Evolutionary conservation across 306 rosid species (phyloP).

Genomic region (Rosa persica): DNA sequence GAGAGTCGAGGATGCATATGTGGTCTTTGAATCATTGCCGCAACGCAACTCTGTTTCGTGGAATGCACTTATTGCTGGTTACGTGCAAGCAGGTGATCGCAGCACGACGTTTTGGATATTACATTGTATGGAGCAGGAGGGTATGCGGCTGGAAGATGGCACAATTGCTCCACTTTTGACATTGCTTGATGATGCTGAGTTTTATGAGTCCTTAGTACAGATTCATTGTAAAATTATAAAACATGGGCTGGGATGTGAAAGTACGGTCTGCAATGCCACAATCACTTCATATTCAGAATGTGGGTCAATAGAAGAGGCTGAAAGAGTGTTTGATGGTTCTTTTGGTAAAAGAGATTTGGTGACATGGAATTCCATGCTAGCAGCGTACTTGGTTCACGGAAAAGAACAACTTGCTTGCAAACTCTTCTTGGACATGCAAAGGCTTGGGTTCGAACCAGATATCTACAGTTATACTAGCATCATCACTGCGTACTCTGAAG

Average conservation of each 20-base stretch:
- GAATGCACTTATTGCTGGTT: constrained; percentile 74
- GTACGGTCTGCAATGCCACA: constrained; percentile 59
- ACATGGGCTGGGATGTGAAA: constrained; percentile 49
- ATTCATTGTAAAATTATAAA: constrained; percentile 64
- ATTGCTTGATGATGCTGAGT: constrained; percentile 54
- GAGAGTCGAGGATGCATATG: constrained; percentile 57
- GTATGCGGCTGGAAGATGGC: constrained; percentile 61
- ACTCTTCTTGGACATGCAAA: constrained; percentile 59
- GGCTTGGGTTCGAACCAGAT: constrained; percentile 66
- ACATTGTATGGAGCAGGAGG: constrained; percentile 55
- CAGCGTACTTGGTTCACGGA: constrained; percentile 55
- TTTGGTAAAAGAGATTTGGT: constrained; percentile 49
- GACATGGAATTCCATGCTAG: constrained; percentile 81
- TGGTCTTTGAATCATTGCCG: constrained; percentile 45
- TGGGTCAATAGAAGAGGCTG: constrained; percentile 58
- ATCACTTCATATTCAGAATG: constrained; percentile 75
- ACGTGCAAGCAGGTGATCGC: constrained; percentile 49
- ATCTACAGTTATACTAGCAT: constrained; percentile 70
- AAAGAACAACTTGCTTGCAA: constrained; percentile 53
- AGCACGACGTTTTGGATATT: constrained; percentile 48
- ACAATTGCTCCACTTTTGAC: constrained; percentile 76
- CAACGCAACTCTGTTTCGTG: constrained; percentile 60
- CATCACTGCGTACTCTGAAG: constrained; percentile 50
- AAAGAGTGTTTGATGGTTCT: constrained; percentile 55
- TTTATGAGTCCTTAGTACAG: constrained; percentile 42